These are phyloP conservation scores for Houttuynia cordata DNA, from an alignment of 164 flowering plant genomes.

Conservation along the genomic window DNA sequence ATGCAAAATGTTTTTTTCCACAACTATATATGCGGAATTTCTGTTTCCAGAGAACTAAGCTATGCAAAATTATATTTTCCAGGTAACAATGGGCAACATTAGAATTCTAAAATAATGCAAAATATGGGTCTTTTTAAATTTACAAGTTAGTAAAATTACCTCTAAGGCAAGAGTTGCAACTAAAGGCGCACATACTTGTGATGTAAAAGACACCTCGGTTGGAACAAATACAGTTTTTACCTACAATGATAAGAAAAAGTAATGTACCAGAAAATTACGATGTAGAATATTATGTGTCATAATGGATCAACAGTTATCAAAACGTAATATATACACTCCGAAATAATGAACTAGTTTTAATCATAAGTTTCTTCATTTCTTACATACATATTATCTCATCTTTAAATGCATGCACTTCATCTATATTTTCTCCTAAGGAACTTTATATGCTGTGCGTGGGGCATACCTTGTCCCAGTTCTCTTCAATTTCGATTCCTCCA, in stretches of 20 bases:
- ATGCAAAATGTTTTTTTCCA: no score
- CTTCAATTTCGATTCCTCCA: slow-evolving; percentile 96
- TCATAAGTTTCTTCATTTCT: no score
- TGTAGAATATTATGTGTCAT: no score
- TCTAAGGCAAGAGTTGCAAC: slow-evolving; percentile 90
- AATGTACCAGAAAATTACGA: background rate
- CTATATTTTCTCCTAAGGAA: background rate
- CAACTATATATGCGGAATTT: background rate
- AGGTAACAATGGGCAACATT: no score
- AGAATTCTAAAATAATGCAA: no score
- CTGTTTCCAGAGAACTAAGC: background rate
- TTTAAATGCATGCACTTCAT: no score
- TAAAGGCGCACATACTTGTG: slow-evolving; percentile 69
- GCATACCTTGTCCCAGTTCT: slow-evolving; percentile 93
- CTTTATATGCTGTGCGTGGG: background rate
- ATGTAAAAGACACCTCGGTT: slow-evolving; percentile 49
- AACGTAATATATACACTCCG: no score
- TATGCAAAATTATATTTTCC: no score
- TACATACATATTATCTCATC: no score
- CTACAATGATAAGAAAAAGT: slow-evolving; percentile 18
- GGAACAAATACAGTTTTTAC: slow-evolving; percentile 74
- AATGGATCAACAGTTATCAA: no score
- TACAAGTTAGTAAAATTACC: slow-evolving; percentile 20
- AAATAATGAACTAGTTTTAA: no score
- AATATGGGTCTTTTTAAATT: background rate